Evolutionary conservation across 768 basidiomycete species (phyloP), one percentile per base, ranked within the genome.

Genomic region (Boletus sp.): DNA sequence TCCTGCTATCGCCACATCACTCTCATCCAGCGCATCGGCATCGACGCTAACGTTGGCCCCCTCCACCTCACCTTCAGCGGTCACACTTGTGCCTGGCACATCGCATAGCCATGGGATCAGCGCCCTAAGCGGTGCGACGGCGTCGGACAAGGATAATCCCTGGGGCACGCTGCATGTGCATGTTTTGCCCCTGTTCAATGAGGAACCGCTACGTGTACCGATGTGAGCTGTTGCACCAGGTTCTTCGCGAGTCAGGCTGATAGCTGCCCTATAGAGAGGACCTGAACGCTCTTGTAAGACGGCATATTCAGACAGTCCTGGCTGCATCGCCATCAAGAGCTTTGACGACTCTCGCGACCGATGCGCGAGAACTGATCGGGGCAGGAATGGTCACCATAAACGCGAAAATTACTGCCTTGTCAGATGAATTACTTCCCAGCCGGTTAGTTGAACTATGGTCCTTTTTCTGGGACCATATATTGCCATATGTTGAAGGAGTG

Each of bases 341-440:
- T 6, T 71, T 97, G 38, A 73, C 80, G 0, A 82, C 83, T 8
- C 79, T 98, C 11, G 88, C 90, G 53, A 74, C 80, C 50, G 93
- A 95, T 70, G 83, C 93, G 0, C 77, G 83, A 19, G 93, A 94
- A 56, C 78, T 98, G 44, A 88, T 96, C 50, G 83, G 83, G 1
- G 80, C 84, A 2, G 94, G 94, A 11, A 98, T 96, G 92, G 82
- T 93, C 48, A 98, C 93, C 3, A 77, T 98, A 25, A 93, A 91
- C 60, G 84, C 92, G 0, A 94, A 91, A 63, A 77, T 98, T 6
- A 75, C 79, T 30, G 84, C 80, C 4, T 74, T 88, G 9, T 88
- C 93, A 27, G 93, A 95, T 40, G 85, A 87, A 37, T 83, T 87
- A 64, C 77, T 98, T 15, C 74, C 95, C 6, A 75, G 76, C 5